These are phyloP conservation scores for Pleurotus citrinopileatus DNA, from an alignment of 768 basidiomycete genomes.

Conservation along the genomic window DNA sequence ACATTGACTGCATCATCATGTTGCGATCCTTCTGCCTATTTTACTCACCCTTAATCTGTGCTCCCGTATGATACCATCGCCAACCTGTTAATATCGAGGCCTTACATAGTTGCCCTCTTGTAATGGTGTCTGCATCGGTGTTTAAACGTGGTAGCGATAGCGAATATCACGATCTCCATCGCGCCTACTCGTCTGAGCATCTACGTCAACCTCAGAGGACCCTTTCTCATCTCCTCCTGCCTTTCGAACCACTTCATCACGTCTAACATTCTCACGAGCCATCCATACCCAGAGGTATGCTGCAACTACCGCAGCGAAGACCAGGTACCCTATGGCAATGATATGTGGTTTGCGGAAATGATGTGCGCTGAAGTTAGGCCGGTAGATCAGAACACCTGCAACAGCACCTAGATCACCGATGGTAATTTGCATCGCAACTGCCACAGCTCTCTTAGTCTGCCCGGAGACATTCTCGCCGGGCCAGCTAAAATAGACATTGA, in stretches of 20 bases:
- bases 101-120: not conserved
- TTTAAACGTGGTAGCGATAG: conserved; percentile 39
- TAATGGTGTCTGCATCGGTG: not conserved
- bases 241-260: conserved; percentile 28
- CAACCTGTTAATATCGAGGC: not conserved
- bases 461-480: conserved; percentile 67
- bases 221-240: conserved; percentile 21
- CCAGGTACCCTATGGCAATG: conserved; percentile 57
- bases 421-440: conserved; percentile 62
- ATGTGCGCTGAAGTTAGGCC: conserved; percentile 44
- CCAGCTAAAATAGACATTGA: no score
- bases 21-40: not conserved
- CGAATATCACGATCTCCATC: conserved; percentile 36
- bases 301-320: conserved; percentile 43
- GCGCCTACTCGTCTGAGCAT: conserved; percentile 21
- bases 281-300: conserved; percentile 46
- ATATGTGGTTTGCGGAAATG: conserved; percentile 54
- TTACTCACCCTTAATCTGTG: not conserved
- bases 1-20: not conserved
- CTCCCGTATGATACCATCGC: not conserved
- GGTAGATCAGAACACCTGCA: conserved; percentile 53
- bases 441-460: conserved; percentile 63
- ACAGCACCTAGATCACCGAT: conserved; percentile 62
- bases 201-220: conserved; percentile 7
- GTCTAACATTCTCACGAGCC: conserved; percentile 45